Conservation (phyloP, 169 alveolate species). For the Plasmodium inui region DNA sequence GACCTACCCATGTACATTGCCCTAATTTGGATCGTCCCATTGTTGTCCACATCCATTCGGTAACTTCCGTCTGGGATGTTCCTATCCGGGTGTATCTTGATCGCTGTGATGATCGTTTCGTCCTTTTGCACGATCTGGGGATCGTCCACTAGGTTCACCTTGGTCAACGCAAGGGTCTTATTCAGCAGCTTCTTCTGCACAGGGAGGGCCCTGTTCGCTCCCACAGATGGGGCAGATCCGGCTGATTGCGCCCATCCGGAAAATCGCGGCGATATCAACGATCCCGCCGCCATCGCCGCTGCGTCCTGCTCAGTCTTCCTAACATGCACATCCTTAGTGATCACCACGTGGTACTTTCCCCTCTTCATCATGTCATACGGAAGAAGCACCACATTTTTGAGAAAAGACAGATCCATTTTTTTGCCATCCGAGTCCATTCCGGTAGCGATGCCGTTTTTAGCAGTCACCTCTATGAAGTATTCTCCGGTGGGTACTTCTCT, state of each 20-base stretch:
- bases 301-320: neutral
- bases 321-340: neutral
- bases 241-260: no score
- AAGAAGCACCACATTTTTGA: constrained; percentile 2
- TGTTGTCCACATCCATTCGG: neutral
- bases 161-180: neutral
- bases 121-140: neutral
- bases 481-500: constrained; percentile 2
- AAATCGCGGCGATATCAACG: no score
- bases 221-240: neutral
- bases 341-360: constrained; percentile 10
- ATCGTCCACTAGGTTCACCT: neutral
- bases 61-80: neutral
- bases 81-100: neutral
- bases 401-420: neutral
- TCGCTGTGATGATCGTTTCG: neutral
- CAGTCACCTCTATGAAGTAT: neutral
- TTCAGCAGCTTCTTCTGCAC: neutral
- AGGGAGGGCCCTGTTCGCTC: no score
- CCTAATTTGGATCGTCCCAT: neutral
- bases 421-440: constrained; percentile 7
- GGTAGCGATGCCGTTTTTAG: neutral
- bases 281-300: neutral
- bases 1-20: neutral
- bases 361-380: neutral